phyloP scores from a whole-genome alignment of 2,329 filamentous ascomycete genomes.

The Cercospora zeina region DNA sequence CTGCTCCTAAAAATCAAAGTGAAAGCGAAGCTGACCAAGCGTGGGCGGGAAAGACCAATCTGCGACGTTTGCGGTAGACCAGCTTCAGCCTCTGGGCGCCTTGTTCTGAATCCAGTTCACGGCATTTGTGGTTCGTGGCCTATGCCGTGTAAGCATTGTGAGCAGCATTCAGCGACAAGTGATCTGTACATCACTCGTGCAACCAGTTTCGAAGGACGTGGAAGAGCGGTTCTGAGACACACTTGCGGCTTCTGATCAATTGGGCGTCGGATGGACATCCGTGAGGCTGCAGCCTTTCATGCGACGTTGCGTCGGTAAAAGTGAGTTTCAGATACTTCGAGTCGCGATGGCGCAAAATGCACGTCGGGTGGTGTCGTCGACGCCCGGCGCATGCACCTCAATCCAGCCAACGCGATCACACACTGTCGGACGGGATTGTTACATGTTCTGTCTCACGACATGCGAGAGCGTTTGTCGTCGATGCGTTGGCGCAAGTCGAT shows the following conservation, averaged over 20 bases:
- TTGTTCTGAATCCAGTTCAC: background rate
- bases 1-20: too few relatives aligned
- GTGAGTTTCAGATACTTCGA: background rate
- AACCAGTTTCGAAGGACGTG: background rate
- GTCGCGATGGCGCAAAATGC: background rate
- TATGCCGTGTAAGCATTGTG: background rate
- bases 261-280: background rate
- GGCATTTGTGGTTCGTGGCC: background rate
- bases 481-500: constrained; percentile 1
- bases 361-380: background rate
- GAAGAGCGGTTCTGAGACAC: background rate
- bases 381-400: background rate
- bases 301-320: background rate
- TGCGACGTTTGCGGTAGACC: background rate
- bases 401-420: constrained; percentile 7
- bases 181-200: background rate
- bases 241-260: background rate
- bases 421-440: background rate
- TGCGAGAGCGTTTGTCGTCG: background rate
- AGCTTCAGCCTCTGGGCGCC: background rate
- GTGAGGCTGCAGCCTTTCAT: background rate
- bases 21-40: background rate
- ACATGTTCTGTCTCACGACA: constrained; percentile 1
- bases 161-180: background rate
- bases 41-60: background rate